A percentile compares a stretch with the other conserved stretches of the same genome.
Evolutionary conservation across 768 basidiomycete species (phyloP).

Genomic region (Tulasnella sp.): DNA sequence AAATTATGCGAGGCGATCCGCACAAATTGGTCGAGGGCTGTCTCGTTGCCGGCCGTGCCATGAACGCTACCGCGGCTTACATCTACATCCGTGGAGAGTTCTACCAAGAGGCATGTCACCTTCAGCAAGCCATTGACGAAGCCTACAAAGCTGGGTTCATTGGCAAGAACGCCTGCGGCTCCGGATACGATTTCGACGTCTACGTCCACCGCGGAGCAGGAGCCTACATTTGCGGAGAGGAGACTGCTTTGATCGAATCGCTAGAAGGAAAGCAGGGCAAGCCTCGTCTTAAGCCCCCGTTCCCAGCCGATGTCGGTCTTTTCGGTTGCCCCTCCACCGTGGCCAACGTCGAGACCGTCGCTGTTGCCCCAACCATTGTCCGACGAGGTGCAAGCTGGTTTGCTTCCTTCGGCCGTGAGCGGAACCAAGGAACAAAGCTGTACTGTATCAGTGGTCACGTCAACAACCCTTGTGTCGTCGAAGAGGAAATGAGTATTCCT

Average conservation of each 20-base stretch:
- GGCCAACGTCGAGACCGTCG: slow-evolving; percentile 97
- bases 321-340: slow-evolving; percentile 98
- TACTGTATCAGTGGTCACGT: slow-evolving; percentile 96
- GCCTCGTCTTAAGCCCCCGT: slow-evolving; percentile 94
- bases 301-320: slow-evolving; percentile 95
- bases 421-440: slow-evolving; percentile 95
- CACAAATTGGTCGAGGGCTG: slow-evolving; percentile 98
- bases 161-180: slow-evolving; percentile 85
- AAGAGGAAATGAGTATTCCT: slow-evolving; percentile 99
- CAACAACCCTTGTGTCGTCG: slow-evolving; percentile 94
- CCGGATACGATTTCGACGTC: slow-evolving; percentile 92
- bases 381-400: slow-evolving; percentile 87
- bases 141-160: slow-evolving; percentile 85
- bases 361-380: slow-evolving; percentile 94
- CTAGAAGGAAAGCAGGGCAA: slow-evolving; percentile 98
- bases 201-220: slow-evolving; percentile 98
- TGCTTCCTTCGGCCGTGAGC: slow-evolving; percentile 78
- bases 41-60: slow-evolving; percentile 88
- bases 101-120: slow-evolving; percentile 86
- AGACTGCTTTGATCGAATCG: slow-evolving; percentile 95
- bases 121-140: slow-evolving; percentile 92
- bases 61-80: slow-evolving; percentile 99
- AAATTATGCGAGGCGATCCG: slow-evolving; percentile 95
- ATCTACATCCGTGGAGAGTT: slow-evolving; percentile 99
- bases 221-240: slow-evolving; percentile 98